Conservation (phyloP, 2,329 filamentous ascomycete species). For the Penicillium sp. region DNA sequence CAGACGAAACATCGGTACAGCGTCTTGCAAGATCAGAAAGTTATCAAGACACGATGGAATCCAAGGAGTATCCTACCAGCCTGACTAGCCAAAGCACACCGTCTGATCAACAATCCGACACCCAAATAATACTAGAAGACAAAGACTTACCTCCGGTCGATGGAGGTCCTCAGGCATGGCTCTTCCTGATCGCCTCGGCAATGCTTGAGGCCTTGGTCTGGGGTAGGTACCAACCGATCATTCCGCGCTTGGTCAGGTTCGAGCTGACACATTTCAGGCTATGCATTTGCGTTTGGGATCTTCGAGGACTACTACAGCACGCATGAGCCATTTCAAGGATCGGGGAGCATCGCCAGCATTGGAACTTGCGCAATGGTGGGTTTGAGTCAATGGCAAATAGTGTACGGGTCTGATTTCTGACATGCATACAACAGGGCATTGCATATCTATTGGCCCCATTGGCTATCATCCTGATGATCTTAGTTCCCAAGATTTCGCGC, state of each 20-base stretch:
- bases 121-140: neutral
- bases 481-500: conserved; percentile 32
- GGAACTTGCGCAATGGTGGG: conserved; percentile 63
- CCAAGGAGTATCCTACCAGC: conserved; percentile 13
- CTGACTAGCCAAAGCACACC: conserved; percentile 4
- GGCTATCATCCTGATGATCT: conserved; percentile 30
- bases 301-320: conserved; percentile 70
- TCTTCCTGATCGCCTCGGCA: conserved; percentile 22
- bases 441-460: conserved; percentile 29
- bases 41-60: neutral
- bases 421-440: conserved; percentile 24
- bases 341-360: conserved; percentile 59
- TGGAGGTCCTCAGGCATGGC: conserved; percentile 23
- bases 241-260: neutral
- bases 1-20: neutral
- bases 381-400: neutral
- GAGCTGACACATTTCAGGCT: conserved; percentile 50
- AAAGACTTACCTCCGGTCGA: conserved; percentile 16
- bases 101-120: conserved; percentile 8
- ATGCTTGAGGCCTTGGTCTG: conserved; percentile 26
- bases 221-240: conserved; percentile 12
- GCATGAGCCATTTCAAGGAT: conserved; percentile 56
- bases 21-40: neutral
- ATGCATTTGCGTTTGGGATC: conserved; percentile 68
- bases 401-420: neutral